Percentiles rank a stretch among this genome's conserved stretches.
Evolutionary conservation across 2,329 filamentous ascomycete genomes (phyloP).

Genomic region (Arachnomyces sp.): DNA sequence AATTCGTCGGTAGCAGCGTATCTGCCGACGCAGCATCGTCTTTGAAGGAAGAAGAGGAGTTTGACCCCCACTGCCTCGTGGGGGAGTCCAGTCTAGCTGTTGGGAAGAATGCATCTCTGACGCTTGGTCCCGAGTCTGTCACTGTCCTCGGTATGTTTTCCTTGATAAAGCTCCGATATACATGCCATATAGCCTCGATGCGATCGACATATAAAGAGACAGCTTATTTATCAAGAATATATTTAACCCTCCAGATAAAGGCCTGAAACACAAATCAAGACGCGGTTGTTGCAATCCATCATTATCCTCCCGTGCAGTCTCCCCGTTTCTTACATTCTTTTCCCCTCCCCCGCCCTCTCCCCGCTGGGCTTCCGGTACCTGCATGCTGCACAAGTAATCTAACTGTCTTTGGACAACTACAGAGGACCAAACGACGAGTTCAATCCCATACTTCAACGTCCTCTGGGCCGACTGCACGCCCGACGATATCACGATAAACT

Average conservation of each 20-base stretch:
- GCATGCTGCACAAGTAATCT: too few relatives aligned
- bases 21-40: constrained; percentile 20
- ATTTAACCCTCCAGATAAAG: constrained; percentile 40
- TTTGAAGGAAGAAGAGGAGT: constrained; percentile 23
- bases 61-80: constrained; percentile 27
- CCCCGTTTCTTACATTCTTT: constrained; percentile 1
- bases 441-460: constrained; percentile 72
- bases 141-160: constrained; percentile 47
- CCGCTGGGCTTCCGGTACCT: neutral
- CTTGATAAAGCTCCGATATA: neutral
- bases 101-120: constrained; percentile 51
- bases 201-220: neutral
- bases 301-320: constrained; percentile 40
- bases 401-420: neutral
- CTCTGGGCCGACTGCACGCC: constrained; percentile 66
- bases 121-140: constrained; percentile 52
- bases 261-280: constrained; percentile 39
- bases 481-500: constrained; percentile 60
- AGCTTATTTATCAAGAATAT: neutral
- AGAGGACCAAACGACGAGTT: constrained; percentile 44
- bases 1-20: neutral
- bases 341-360: neutral
- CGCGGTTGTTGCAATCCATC: constrained; percentile 49
- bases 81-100: constrained; percentile 44
- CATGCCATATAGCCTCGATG: constrained; percentile 1